Base-by-base conservation (phyloP, 306 rosid species). In the Vigna unguiculata region DNA sequence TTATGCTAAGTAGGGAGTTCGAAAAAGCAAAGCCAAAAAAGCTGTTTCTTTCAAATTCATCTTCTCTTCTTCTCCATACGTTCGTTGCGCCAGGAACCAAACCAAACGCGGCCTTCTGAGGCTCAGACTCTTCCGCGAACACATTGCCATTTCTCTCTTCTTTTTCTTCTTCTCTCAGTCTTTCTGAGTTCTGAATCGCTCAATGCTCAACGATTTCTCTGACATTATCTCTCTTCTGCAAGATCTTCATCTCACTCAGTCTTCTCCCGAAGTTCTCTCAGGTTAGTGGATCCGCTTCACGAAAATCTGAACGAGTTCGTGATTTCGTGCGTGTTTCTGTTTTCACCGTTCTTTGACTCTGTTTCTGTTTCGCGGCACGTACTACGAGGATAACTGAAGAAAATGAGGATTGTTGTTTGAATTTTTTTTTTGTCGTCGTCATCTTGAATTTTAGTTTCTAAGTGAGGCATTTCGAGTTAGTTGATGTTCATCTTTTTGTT, bases 231-330 rank as follows among this genome's bases (percentile, higher is more conserved):
- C 72, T 71, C 4, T 82, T 72, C 67, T 77, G 30, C 78, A 58
- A 87, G 81, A 76, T 85, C 89, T 80, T 88, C 61, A 1, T 32
- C 38, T 61, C 6, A 2, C 25, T 53, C 60, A 24, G 80, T 76
- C 71, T 62, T 68, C 77, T 13, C 66, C 28, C 6, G 8, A 13
- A 64, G 34, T 16, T 82, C 6, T 46, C 63, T 61, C 65, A 82
- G 96, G 97, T 90, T 49, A 84, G 97, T 78, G 76, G 86, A 86
- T 88, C 86, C 32, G 70, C 80, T 71, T 60, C 3, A 52, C 67
- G 24, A 48, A n/a, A 49, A 24, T 32, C 49, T 28, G 14, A 41
- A 2, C 20, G 9, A 38, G 67, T 24, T 24, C 28, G 4, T 32
- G 53, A 47, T 61, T 71, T 21, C 36, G 76, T 30, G 6, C 10